Percentiles rank a stretch among this genome's conserved stretches.
These are phyloP conservation scores for Trichoderma koningiopsis DNA, from an alignment of 2,329 filamentous ascomycete species.

Conservation along the genomic window DNA sequence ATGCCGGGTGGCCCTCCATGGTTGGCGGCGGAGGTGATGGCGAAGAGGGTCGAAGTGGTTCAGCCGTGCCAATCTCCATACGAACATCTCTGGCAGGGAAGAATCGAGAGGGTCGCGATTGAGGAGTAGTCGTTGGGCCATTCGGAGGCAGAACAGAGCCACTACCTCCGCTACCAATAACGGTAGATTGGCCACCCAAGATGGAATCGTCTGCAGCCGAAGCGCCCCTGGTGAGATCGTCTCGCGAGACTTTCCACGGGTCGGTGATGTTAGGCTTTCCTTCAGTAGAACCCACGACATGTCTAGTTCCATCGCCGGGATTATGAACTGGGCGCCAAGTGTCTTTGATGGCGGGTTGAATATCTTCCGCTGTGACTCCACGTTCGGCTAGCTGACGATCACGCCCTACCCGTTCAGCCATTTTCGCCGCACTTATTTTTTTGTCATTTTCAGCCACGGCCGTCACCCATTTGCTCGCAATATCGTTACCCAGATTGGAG, in stretches of 20 bases:
- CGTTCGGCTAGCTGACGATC: conserved; percentile 50
- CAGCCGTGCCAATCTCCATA: conserved; percentile 42
- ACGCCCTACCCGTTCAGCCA: conserved; percentile 45
- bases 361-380: conserved; percentile 47
- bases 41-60: conserved; percentile 53
- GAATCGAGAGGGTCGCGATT: conserved; percentile 60
- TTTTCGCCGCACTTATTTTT: conserved; percentile 43
- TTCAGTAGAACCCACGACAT: conserved; percentile 32
- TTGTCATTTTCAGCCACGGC: conserved; percentile 52
- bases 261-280: conserved; percentile 35
- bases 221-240: conserved; percentile 30
- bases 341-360: conserved; percentile 54
- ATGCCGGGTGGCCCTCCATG: conserved; percentile 70
- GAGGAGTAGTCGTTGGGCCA: conserved; percentile 42
- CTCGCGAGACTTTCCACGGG: conserved; percentile 39
- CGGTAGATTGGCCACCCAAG: conserved; percentile 32
- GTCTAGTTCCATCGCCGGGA: conserved; percentile 42
- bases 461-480: conserved; percentile 47
- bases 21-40: conserved; percentile 74
- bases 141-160: conserved; percentile 35
- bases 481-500: conserved; percentile 35
- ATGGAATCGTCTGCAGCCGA: conserved; percentile 32
- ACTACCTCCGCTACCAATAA: conserved; percentile 34
- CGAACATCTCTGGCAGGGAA: conserved; percentile 59
- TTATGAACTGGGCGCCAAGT: conserved; percentile 54